Conservation (phyloP, 2,329 filamentous ascomycete genomes). For the Fusarium abutilonis region DNA sequence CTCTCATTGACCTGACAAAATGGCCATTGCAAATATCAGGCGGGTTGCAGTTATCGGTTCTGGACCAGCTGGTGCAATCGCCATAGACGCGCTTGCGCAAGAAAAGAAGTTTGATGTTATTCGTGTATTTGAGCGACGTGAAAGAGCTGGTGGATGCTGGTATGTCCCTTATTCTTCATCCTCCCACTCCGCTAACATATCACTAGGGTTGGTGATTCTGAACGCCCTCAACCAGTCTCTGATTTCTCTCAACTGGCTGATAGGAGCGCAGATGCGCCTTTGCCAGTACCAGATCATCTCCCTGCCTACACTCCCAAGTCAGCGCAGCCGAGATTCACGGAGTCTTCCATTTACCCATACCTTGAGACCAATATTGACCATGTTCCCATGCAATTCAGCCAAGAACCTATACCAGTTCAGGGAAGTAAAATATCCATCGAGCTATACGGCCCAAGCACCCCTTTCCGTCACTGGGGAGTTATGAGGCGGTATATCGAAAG, state of each 20-base stretch:
- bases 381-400: slow-evolving; percentile 67
- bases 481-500: slow-evolving; percentile 65
- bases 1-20: not conserved
- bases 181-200: not conserved
- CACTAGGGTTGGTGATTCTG: slow-evolving; percentile 54
- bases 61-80: slow-evolving; percentile 67
- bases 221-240: slow-evolving; percentile 52
- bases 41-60: slow-evolving; percentile 68
- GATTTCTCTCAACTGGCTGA: slow-evolving; percentile 58
- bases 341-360: slow-evolving; percentile 69
- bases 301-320: slow-evolving; percentile 57
- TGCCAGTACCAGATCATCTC: slow-evolving; percentile 57
- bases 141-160: slow-evolving; percentile 69
- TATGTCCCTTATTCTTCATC: slow-evolving; percentile 45
- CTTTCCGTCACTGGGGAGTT: slow-evolving; percentile 69
- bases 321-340: slow-evolving; percentile 59
- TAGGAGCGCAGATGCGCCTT: slow-evolving; percentile 60
- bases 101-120: slow-evolving; percentile 67
- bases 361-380: slow-evolving; percentile 71
- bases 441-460: slow-evolving; percentile 65
- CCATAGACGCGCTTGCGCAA: slow-evolving; percentile 66
- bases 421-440: slow-evolving; percentile 43
- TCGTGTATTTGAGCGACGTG: slow-evolving; percentile 69
- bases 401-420: slow-evolving; percentile 61
- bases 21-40: slow-evolving; percentile 26